A percentile compares a stretch with the other conserved stretches of the same genome.
These are phyloP conservation scores for Trametes pubescens DNA, from an alignment of 1,284 basidiomycete genomes.

Conservation along the genomic window DNA sequence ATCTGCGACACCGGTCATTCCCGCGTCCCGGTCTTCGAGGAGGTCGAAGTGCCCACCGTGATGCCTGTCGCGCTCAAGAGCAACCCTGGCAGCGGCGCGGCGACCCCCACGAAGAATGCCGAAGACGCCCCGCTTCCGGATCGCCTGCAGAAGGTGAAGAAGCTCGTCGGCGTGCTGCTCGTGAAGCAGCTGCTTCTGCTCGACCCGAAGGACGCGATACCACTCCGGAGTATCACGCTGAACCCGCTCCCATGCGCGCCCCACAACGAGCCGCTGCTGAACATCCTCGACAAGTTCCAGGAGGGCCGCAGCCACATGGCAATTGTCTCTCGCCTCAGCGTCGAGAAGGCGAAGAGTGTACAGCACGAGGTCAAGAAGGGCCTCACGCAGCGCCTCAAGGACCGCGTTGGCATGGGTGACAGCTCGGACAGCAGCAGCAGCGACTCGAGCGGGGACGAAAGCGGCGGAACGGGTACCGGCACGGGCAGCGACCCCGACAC, in stretches of 20 bases:
- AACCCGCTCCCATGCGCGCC: slow-evolving; percentile 87
- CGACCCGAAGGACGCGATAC: slow-evolving; percentile 87
- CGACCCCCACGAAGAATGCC: slow-evolving; percentile 6
- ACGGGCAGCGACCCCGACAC: slow-evolving; percentile 25
- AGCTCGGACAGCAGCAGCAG: slow-evolving; percentile 47
- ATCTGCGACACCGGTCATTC: slow-evolving; percentile 85
- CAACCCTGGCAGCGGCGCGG: slow-evolving; percentile 5
- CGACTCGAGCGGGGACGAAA: slow-evolving; percentile 40
- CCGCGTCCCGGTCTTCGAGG: slow-evolving; percentile 76
- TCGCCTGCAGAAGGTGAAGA: slow-evolving; percentile 62
- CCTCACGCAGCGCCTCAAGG: slow-evolving; percentile 70
- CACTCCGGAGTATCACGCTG: slow-evolving; percentile 76
- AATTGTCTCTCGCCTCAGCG: slow-evolving; percentile 72
- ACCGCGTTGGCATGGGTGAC: slow-evolving; percentile 73
- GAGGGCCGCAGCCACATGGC: slow-evolving; percentile 94
- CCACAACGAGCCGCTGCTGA: slow-evolving; percentile 85
- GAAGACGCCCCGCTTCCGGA: slow-evolving; percentile 27
- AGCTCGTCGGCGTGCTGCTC: slow-evolving; percentile 81
- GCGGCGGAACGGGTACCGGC: slow-evolving; percentile 45
- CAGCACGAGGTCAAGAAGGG: slow-evolving; percentile 74
- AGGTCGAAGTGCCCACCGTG: slow-evolving; percentile 62
- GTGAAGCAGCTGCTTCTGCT: slow-evolving; percentile 85
- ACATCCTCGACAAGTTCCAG: slow-evolving; percentile 90
- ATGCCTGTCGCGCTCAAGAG: slow-evolving; percentile 4
- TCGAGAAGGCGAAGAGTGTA: slow-evolving; percentile 62